Percentiles rank a stretch among this genome's conserved stretches.
Conservation (phyloP, 2,329 filamentous ascomycete genomes). For the Hortaea sp. region DNA sequence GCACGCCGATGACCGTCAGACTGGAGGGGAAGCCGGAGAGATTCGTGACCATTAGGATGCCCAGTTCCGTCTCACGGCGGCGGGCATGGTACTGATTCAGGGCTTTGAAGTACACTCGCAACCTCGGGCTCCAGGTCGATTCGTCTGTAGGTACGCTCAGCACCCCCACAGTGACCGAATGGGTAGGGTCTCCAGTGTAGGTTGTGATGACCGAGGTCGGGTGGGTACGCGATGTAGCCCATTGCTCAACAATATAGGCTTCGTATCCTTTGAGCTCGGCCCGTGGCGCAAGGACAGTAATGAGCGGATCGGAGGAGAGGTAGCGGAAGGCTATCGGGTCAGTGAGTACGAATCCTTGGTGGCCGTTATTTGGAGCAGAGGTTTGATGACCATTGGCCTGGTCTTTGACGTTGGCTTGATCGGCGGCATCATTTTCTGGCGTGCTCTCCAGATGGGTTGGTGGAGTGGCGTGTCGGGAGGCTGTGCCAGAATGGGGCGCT, state of each 20-base stretch:
- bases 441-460: conserved; percentile 1
- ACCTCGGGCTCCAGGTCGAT: conserved; percentile 63
- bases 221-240: conserved; percentile 84
- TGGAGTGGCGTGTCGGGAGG: not conserved
- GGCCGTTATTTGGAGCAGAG: conserved; percentile 21
- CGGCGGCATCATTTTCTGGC: not conserved
- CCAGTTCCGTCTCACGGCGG: conserved; percentile 69
- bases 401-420: not conserved
- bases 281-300: conserved; percentile 63
- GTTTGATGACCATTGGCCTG: not conserved
- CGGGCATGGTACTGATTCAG: conserved; percentile 78
- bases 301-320: conserved; percentile 73
- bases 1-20: conserved; percentile 81
- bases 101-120: conserved; percentile 77
- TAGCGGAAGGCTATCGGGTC: conserved; percentile 62
- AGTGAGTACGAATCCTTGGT: conserved; percentile 53
- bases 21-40: conserved; percentile 85
- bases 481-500: conserved; percentile 7
- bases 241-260: conserved; percentile 91
- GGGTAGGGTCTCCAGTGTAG: conserved; percentile 76
- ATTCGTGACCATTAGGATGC: conserved; percentile 88
- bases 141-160: conserved; percentile 75
- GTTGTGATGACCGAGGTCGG: conserved; percentile 88
- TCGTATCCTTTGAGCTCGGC: conserved; percentile 72
- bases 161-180: conserved; percentile 69